Base-by-base conservation (phyloP, 768 basidiomycete species). In the Pleurotus tuoliensis region DNA sequence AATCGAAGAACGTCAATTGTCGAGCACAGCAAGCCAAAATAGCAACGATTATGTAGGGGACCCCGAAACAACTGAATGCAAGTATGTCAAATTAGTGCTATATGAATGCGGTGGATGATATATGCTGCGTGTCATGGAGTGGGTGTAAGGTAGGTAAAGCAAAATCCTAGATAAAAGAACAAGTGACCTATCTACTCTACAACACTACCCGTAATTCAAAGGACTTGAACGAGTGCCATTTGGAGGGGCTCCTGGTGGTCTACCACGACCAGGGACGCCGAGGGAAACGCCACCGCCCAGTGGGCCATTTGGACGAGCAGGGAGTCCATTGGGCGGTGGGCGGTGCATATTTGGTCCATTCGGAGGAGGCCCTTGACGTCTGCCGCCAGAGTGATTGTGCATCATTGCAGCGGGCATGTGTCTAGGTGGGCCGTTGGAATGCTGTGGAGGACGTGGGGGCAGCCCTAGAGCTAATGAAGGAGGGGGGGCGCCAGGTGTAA, bases 401-500 rank as follows among this genome's bases (percentile, higher is more conserved):
- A 34, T 50, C 22, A 27, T 39, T 41, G 46, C 43, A 16, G 43
- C 52, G 5, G 9, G 45, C n/a, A 15, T 43, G 27, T 58, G 56
- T 12, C 56, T 37, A 43, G 58, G 60, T 8, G 52, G 41, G 20
- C 20, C n/a, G 9, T 44, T 41, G 9, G 56, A 56, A 34, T 34
- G 11, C 11, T 34, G 30, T 9, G 57, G 56, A 5, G 44, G 49
- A n/a, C 34, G 43, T 40, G 43, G 63, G 63, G 8, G 66, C 61
- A 0, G 66, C 64, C 8, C 34, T 20, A 57, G 9, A 39, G 20
- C 34, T n/a, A 22, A 44, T 41, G 12, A 12, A 11, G 51, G 59
- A 22, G 60, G 52, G 6, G 20, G 39, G 2, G 1, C 20, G 49
- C 46, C 30, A 16, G 16, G 67, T 64, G 8, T 73, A 46, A 69